Percentiles rank a stretch among this genome's conserved stretches.
Evolutionary conservation across 108 stramenopile species (phyloP).

Genomic region (Parietichytrium sp.): DNA sequence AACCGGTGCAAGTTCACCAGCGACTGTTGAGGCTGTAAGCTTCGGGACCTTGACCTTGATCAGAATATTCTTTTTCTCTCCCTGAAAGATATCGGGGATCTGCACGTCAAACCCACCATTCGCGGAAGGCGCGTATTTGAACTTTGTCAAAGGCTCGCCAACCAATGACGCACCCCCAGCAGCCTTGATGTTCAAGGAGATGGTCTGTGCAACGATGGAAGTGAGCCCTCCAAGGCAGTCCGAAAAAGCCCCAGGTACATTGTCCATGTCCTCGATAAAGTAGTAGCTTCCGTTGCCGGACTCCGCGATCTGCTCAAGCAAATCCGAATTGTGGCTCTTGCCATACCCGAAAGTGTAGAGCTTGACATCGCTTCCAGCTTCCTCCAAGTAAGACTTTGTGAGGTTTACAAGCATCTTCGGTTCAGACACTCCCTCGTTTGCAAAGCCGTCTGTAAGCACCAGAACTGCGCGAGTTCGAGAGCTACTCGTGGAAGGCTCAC

Average conservation of each 20-base stretch:
- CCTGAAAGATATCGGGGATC: not conserved
- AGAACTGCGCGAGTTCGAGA: constrained; percentile 58
- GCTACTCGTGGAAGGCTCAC: constrained; percentile 47
- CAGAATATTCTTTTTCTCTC: not conserved
- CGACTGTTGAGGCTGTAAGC: not conserved
- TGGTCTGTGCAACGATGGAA: constrained; percentile 65
- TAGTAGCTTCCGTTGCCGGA: constrained; percentile 57
- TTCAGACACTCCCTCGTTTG: constrained; percentile 61
- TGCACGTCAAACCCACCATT: not conserved
- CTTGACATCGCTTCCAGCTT: not conserved
- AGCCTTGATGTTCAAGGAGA: constrained; percentile 50
- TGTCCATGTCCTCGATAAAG: constrained; percentile 57
- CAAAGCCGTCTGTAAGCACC: constrained; percentile 70
- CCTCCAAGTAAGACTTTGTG: constrained; percentile 28
- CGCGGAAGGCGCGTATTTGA: not conserved
- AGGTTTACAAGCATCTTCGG: constrained; percentile 39
- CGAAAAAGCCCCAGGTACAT: constrained; percentile 67
- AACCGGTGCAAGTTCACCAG: not conserved
- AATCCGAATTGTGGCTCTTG: constrained; percentile 53
- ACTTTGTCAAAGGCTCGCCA: not conserved
- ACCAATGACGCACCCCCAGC: not conserved
- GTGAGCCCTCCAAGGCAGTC: constrained; percentile 70
- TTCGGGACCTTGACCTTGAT: not conserved
- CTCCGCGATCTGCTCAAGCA: constrained; percentile 57
- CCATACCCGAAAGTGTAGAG: constrained; percentile 73